phyloP scores from a whole-genome alignment of 1,284 basidiomycete genomes.

The Trichosporon coremiiforme region DNA sequence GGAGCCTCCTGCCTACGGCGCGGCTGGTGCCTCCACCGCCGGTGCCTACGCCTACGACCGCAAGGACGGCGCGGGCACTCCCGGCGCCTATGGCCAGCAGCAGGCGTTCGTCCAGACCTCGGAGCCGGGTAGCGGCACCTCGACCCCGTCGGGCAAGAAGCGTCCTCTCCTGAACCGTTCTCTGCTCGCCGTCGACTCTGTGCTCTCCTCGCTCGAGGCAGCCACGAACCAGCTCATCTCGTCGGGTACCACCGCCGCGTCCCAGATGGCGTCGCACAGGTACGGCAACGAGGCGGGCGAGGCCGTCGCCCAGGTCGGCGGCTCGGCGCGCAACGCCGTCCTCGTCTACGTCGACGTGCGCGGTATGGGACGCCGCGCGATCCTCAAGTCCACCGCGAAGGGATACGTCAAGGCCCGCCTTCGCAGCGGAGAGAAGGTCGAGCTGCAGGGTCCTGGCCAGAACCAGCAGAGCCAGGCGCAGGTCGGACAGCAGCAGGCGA shows the following conservation, averaged over 20 bases:
- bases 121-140: neutral
- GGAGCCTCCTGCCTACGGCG: slow-evolving; percentile 9
- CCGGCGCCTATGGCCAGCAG: neutral
- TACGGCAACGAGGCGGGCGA: slow-evolving; percentile 69
- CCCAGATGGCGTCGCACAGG: slow-evolving; percentile 63
- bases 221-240: slow-evolving; percentile 66
- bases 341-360: slow-evolving; percentile 75
- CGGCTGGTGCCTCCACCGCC: neutral
- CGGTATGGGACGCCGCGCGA: slow-evolving; percentile 68
- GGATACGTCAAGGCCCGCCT: slow-evolving; percentile 53
- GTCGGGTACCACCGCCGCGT: slow-evolving; percentile 62
- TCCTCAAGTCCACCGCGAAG: slow-evolving; percentile 62
- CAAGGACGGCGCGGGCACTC: neutral
- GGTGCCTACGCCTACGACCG: neutral
- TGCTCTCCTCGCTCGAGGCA: slow-evolving; percentile 70
- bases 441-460: slow-evolving; percentile 38
- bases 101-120: neutral
- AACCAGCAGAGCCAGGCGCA: neutral
- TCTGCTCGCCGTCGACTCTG: slow-evolving; percentile 69
- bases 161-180: slow-evolving; percentile 59
- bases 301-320: slow-evolving; percentile 64
- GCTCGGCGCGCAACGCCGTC: slow-evolving; percentile 67
- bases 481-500: neutral
- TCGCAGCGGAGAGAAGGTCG: slow-evolving; percentile 45
- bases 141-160: slow-evolving; percentile 37